Percentiles rank a stretch among this genome's conserved stretches.
Conservation (phyloP, 306 rosid genomes). For the Medicago lupulina region DNA sequence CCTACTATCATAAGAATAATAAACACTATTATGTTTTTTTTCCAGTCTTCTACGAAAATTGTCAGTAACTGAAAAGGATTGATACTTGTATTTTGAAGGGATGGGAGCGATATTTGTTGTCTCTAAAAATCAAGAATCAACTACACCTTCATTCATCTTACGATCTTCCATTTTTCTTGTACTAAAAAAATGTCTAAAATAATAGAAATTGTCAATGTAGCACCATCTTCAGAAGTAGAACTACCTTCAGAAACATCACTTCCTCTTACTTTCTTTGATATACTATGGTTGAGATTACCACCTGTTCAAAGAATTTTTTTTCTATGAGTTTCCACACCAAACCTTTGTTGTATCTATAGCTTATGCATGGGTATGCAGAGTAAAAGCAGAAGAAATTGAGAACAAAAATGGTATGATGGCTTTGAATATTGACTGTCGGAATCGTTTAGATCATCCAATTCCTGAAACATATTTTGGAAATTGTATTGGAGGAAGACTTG, state of each 20-base stretch:
- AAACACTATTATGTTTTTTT: too few species aligned
- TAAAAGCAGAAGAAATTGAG: slow-evolving; percentile 41
- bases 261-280: slow-evolving; percentile 51
- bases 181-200: background rate
- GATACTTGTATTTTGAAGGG: too few species aligned
- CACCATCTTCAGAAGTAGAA: slow-evolving; percentile 19
- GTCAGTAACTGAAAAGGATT: too few species aligned
- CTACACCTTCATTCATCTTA: too few species aligned
- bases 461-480: slow-evolving; percentile 64
- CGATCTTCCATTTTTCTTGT: too few species aligned
- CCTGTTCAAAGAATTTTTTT: slow-evolving; percentile 48
- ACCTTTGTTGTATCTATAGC: slow-evolving; percentile 43
- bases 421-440: slow-evolving; percentile 43
- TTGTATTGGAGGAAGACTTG: slow-evolving; percentile 30
- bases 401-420: background rate
- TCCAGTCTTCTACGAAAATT: too few species aligned
- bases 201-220: background rate
- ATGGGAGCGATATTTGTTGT: too few species aligned
- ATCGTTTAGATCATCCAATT: slow-evolving; percentile 45
- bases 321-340: slow-evolving; percentile 43
- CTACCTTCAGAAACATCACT: too few species aligned
- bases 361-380: slow-evolving; percentile 41
- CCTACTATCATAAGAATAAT: too few species aligned
- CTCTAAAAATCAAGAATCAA: too few species aligned
- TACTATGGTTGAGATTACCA: slow-evolving; percentile 48